These are phyloP conservation scores for Kondoa subrosea DNA, from an alignment of 768 basidiomycete species.

Conservation along the genomic window DNA sequence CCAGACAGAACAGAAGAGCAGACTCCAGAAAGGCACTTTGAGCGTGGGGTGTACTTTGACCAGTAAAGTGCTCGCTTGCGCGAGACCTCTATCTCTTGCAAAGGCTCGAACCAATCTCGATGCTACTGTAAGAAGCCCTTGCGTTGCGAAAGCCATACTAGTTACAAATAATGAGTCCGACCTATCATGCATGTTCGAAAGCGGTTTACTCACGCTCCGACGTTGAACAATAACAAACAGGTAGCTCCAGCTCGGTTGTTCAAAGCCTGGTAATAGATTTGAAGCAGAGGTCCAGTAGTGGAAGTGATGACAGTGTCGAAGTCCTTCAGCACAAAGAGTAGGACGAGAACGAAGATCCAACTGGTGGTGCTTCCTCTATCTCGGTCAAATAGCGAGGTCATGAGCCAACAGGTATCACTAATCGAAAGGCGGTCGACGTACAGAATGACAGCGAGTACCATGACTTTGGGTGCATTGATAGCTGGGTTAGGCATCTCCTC, in stretches of 20 bases:
- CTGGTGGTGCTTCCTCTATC: slow-evolving; percentile 9
- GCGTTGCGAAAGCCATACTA: slow-evolving; percentile 11
- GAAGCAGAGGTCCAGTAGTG: slow-evolving; percentile 21
- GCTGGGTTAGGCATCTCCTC: slow-evolving; percentile 18
- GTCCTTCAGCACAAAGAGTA: slow-evolving; percentile 26
- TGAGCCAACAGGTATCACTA: too few species aligned
- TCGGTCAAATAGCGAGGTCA: too few species aligned
- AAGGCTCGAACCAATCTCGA: slow-evolving; percentile 16
- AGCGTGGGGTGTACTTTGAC: slow-evolving; percentile 16
- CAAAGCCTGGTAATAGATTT: slow-evolving; percentile 24
- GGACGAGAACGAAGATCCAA: slow-evolving; percentile 24
- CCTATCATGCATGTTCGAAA: slow-evolving; percentile 2
- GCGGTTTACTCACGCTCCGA: slow-evolving; percentile 4
- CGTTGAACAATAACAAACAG: neutral
- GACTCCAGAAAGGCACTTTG: neutral
- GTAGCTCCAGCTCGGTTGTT: slow-evolving; percentile 14
- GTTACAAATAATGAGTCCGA: neutral
- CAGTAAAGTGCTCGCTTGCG: neutral
- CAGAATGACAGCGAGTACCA: slow-evolving; percentile 26
- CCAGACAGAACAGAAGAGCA: neutral
- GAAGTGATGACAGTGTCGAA: slow-evolving; percentile 19
- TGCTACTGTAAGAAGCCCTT: slow-evolving; percentile 12
- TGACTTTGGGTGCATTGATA: slow-evolving; percentile 24
- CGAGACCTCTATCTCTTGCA: slow-evolving; percentile 15
- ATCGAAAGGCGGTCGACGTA: too few species aligned